Evolutionary conservation across 106 monocot genomes (phyloP).

Genomic region (Dioscorea alata): DNA sequence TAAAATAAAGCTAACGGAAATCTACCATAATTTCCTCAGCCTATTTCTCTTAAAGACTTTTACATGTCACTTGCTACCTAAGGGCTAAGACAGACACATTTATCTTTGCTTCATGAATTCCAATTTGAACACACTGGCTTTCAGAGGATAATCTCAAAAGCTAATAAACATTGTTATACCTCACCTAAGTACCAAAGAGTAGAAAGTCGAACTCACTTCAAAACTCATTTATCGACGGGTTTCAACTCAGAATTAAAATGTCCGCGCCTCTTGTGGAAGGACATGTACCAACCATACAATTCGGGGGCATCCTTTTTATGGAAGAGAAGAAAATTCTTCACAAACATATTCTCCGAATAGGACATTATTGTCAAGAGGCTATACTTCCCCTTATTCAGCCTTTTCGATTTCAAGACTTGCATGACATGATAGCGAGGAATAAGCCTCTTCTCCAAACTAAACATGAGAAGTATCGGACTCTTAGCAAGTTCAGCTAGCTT

Average conservation of each 20-base stretch:
- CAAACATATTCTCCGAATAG: background rate
- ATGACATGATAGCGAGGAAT: slow-evolving; percentile 5
- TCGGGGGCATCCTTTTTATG: slow-evolving; percentile 6
- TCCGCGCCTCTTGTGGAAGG: background rate
- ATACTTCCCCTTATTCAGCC: background rate
- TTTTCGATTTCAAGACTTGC: slow-evolving; percentile 6
- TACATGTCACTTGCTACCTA: too few species aligned
- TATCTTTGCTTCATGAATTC: too few species aligned
- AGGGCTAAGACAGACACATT: too few species aligned
- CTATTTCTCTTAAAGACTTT: too few species aligned
- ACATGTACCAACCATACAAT: background rate
- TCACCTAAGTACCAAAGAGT: too few species aligned
- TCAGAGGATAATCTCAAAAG: too few species aligned
- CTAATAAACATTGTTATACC: too few species aligned
- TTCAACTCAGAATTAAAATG: background rate
- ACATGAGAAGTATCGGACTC: slow-evolving; percentile 11
- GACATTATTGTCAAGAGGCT: background rate
- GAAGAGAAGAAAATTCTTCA: background rate
- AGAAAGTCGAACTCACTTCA: too few species aligned
- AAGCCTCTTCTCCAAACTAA: slow-evolving; percentile 13
- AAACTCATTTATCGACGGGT: too few species aligned
- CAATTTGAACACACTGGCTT: too few species aligned
- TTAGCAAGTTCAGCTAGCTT: background rate
- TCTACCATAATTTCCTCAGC: too few species aligned
- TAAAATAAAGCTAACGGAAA: too few species aligned